Evolutionary conservation across 768 basidiomycete genomes (phyloP).

Genomic region (Dacryopinax primogenitus): DNA sequence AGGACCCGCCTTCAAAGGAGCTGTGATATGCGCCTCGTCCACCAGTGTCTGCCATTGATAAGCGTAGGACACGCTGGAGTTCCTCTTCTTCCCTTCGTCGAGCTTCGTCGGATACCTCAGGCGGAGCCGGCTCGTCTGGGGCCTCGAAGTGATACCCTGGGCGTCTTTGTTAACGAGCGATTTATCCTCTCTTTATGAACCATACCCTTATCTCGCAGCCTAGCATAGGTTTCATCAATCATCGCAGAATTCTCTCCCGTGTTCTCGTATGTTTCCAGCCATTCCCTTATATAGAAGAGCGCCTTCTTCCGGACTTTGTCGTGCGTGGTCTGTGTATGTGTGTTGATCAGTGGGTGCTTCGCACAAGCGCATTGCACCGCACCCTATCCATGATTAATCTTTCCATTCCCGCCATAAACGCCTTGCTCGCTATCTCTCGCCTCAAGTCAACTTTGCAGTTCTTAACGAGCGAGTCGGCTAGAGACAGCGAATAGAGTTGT

Average conservation of each 20-base stretch:
- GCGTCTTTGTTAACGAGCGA: not conserved
- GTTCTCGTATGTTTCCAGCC: constrained; percentile 73
- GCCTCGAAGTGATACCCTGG: constrained; percentile 63
- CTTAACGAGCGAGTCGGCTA: constrained; percentile 80
- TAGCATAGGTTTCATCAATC: constrained; percentile 81
- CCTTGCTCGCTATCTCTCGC: constrained; percentile 75
- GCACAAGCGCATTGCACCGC: constrained; percentile 10
- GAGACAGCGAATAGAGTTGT: constrained; percentile 80
- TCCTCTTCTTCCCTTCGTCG: constrained; percentile 86
- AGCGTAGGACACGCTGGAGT: constrained; percentile 78
- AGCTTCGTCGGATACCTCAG: constrained; percentile 61
- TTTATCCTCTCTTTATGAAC: not conserved
- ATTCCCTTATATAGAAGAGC: constrained; percentile 58
- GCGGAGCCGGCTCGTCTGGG: constrained; percentile 47
- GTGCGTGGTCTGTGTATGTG: constrained; percentile 56
- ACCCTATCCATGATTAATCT: constrained; percentile 81
- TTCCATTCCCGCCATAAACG: constrained; percentile 83
- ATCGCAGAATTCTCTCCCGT: constrained; percentile 34
- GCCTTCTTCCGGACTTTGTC: constrained; percentile 76
- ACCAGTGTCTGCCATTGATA: constrained; percentile 86
- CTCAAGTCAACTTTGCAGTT: constrained; percentile 74
- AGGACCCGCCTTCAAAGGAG: constrained; percentile 15
- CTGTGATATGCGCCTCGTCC: constrained; percentile 36
- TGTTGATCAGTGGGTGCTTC: too few relatives aligned
- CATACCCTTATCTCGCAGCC: constrained; percentile 68